These are phyloP conservation scores for Tylopilus sp. DNA, from an alignment of 768 basidiomycete genomes.

Conservation along the genomic window DNA sequence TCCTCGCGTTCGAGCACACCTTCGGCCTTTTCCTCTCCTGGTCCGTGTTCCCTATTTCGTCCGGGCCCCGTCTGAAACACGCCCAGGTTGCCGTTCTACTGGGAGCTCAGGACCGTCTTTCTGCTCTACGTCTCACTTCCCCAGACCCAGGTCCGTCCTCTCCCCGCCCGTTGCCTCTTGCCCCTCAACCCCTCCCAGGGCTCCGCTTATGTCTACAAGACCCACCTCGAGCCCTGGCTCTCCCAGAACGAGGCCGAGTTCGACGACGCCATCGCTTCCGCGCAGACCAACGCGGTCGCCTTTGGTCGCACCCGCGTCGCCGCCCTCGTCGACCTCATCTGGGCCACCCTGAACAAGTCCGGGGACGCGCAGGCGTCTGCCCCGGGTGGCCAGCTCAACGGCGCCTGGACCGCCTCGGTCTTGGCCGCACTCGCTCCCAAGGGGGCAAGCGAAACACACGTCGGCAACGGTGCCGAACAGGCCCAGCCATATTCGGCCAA, in stretches of 20 bases:
- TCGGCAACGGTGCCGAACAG: background rate
- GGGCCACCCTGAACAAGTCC: constrained; percentile 42
- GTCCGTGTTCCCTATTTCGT: constrained; percentile 33
- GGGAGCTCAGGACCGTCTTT: constrained; percentile 67
- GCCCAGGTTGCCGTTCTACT: constrained; percentile 73
- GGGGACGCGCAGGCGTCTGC: constrained; percentile 21
- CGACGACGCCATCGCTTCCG: constrained; percentile 54
- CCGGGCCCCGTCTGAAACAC: constrained; percentile 4
- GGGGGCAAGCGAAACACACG: constrained; percentile 8
- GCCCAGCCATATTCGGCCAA: constrained; percentile 6
- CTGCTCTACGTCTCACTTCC: constrained; percentile 66
- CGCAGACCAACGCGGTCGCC: constrained; percentile 50
- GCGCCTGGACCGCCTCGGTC: constrained; percentile 39
- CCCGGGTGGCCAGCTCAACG: constrained; percentile 33
- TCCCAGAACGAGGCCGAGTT: constrained; percentile 54
- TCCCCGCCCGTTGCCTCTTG: background rate
- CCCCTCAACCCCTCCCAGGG: constrained; percentile 42
- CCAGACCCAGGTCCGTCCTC: constrained; percentile 55
- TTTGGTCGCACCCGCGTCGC: constrained; percentile 53
- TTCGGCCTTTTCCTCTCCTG: constrained; percentile 66
- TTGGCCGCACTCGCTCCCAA: constrained; percentile 29
- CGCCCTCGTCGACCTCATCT: constrained; percentile 46
- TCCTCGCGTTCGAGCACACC: constrained; percentile 60
- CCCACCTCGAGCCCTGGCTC: constrained; percentile 61
- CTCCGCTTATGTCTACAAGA: constrained; percentile 60